Evolutionary conservation across 441 rosid genomes (phyloP), one percentile per base, ranked within the genome.

Genomic region (Populus trichocarpa): DNA sequence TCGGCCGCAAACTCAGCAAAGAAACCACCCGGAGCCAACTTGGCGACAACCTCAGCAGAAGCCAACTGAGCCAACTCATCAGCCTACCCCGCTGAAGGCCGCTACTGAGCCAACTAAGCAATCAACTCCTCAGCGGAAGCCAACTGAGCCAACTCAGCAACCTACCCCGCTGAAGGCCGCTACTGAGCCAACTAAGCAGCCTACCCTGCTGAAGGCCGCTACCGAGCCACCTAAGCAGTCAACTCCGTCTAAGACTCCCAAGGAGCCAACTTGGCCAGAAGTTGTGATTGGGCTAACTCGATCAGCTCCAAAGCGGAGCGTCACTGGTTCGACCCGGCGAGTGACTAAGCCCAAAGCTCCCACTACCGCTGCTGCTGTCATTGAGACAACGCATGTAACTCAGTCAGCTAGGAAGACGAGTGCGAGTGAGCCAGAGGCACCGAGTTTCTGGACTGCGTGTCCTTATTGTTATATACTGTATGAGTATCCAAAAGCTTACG

Each of bases 361-460:
- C 63, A 6, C n/a, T 23, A 57, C 72, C 7, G 28, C 33, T 16
- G 66, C 65, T 9, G 13, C 64, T 18, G 46, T 18, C 12, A 5
- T 13, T 13, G 71, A 38, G 67, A 7, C 77, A 2, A 57, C 35
- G 25, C 77, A 59, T 22, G 7, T 20, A 26, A 53, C 72, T 75
- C 57, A 33, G 18, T 14, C 70, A 10, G 18, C 16, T 10, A 59
- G 53, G n/a, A 32, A 32, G 76, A 22, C 75, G 2, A 75, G 22
- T 28, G 75, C 66, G 67, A 65, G 80, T 0, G 85, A 70, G 78
- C 70, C 88, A 40, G 72, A 75, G 78, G 82, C 63, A 10, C 77
- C 85, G 28, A 86, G 90, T 78, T 93, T 95, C 84, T 93, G 98
- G 99, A 95, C 99, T 0, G 87, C 97, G 30, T 95, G 99, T 32